Evolutionary conservation across 2,329 filamentous ascomycete species (phyloP).

Genomic region (Chalara sp.): DNA sequence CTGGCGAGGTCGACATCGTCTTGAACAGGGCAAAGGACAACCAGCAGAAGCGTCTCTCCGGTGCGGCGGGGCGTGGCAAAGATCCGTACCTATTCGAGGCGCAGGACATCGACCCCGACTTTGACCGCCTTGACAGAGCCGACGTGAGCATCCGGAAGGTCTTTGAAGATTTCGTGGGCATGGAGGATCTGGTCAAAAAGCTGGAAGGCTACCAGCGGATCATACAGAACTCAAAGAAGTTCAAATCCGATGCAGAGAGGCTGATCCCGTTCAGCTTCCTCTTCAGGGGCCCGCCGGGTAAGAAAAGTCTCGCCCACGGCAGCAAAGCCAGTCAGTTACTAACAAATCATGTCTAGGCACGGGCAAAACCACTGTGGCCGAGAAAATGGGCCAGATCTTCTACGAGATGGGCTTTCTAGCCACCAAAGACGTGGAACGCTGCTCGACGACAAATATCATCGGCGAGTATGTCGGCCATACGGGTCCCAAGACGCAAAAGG

Average conservation of each 20-base stretch:
- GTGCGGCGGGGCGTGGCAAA: no score
- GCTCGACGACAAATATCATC: slow-evolving; percentile 62
- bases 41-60: slow-evolving; percentile 17
- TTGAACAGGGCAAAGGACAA: slow-evolving; percentile 43
- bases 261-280: slow-evolving; percentile 51
- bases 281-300: slow-evolving; percentile 51
- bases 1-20: slow-evolving; percentile 67
- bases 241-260: slow-evolving; percentile 41
- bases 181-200: slow-evolving; percentile 40
- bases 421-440: slow-evolving; percentile 53
- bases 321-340: no score
- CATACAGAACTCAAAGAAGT: slow-evolving; percentile 36
- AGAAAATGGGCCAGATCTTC: slow-evolving; percentile 69
- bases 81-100: slow-evolving; percentile 27
- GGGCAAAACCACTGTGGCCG: slow-evolving; percentile 68
- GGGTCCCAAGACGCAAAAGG: slow-evolving; percentile 54
- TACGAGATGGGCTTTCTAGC: slow-evolving; percentile 68
- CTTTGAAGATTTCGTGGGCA: slow-evolving; percentile 45
- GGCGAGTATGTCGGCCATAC: slow-evolving; percentile 65
- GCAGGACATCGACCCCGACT: slow-evolving; percentile 47
- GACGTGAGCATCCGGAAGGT: slow-evolving; percentile 35
- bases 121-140: slow-evolving; percentile 35
- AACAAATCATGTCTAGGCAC: no score
- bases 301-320: no score
- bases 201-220: slow-evolving; percentile 42